A percentile compares a stretch with the other conserved stretches of the same genome.
These are phyloP conservation scores for Phalaenopsis hybrid DNA, from an alignment of 116 monocot genomes.

Conservation along the genomic window DNA sequence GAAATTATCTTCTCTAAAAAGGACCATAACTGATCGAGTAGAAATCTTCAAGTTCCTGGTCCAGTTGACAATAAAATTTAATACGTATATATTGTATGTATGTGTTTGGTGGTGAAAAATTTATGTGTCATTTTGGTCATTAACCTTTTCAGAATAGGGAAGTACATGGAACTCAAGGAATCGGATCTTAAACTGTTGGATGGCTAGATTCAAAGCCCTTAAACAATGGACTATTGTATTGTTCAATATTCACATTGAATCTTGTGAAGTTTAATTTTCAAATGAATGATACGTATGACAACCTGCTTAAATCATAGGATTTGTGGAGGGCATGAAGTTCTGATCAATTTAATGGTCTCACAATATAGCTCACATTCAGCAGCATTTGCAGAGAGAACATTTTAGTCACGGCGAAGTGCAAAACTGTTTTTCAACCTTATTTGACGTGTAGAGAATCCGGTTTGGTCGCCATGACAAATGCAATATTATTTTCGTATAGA, in stretches of 20 bases:
- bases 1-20: too few relatives aligned
- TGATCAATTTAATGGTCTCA: neutral
- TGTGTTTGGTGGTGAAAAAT: neutral
- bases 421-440: neutral
- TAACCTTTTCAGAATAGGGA: conserved; percentile 13
- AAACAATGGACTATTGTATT: neutral
- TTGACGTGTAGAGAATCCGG: too few relatives aligned
- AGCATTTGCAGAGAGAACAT: neutral
- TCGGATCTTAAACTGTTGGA: conserved; percentile 14
- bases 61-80: too few relatives aligned
- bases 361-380: neutral
- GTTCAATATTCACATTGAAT: neutral
- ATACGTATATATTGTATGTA: too few relatives aligned
- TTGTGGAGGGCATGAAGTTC: neutral
- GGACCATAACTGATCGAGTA: too few relatives aligned
- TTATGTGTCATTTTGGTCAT: neutral
- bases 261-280: neutral
- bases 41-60: too few relatives aligned
- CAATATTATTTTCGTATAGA: too few relatives aligned
- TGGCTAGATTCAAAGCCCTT: conserved; percentile 1
- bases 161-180: conserved; percentile 20
- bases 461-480: too few relatives aligned
- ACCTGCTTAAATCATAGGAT: neutral
- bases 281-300: neutral
- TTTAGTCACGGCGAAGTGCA: neutral